These are phyloP conservation scores for Exobasidium cylindrosporum DNA, from an alignment of 1,284 basidiomycete species.

Conservation along the genomic window DNA sequence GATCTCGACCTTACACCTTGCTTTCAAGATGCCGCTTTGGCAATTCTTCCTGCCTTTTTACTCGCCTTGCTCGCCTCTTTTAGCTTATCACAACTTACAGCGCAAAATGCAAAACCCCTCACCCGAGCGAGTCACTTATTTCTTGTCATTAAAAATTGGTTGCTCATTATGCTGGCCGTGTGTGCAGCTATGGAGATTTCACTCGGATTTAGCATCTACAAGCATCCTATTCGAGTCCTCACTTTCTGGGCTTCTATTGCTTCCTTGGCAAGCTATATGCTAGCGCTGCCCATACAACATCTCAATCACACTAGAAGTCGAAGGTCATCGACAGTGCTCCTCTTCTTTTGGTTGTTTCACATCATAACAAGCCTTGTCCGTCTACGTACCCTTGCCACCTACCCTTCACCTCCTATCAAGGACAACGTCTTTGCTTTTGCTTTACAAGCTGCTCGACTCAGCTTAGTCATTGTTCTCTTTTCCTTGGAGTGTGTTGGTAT, in stretches of 20 bases:
- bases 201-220: neutral
- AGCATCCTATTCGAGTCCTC: neutral
- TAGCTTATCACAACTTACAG: neutral
- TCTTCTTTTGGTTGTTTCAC: constrained; percentile 82
- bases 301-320: constrained; percentile 75
- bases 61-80: constrained; percentile 30
- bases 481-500: constrained; percentile 42
- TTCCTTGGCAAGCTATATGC: constrained; percentile 31
- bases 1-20: constrained; percentile 79
- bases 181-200: constrained; percentile 5
- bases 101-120: neutral
- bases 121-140: constrained; percentile 5
- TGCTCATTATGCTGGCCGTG: neutral
- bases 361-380: constrained; percentile 62
- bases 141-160: neutral
- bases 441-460: constrained; percentile 34
- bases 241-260: constrained; percentile 27
- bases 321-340: constrained; percentile 70
- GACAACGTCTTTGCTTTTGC: constrained; percentile 32
- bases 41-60: constrained; percentile 34
- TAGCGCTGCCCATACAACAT: constrained; percentile 50
- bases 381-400: constrained; percentile 54
- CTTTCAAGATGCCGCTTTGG: constrained; percentile 66
- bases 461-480: constrained; percentile 33
- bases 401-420: constrained; percentile 26